Evolutionary conservation across 2,329 filamentous ascomycete genomes (phyloP).

Genomic region (Remersonia thermophila): DNA sequence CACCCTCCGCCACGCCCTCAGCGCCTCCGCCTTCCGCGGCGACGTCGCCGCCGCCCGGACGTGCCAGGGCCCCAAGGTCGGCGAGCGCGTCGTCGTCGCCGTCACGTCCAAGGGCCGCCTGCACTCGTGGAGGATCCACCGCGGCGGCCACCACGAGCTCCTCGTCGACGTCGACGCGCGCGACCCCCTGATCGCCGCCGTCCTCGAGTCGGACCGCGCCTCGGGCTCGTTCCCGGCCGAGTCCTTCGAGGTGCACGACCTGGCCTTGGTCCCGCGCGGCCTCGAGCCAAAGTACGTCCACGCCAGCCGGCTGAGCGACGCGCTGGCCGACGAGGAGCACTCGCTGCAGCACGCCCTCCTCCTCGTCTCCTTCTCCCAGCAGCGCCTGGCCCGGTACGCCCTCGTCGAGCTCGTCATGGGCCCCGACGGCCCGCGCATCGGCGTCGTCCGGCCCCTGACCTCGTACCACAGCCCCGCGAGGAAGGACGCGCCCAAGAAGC

Average conservation of each 20-base stretch:
- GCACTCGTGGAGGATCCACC: constrained; percentile 79
- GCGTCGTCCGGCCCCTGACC: constrained; percentile 55
- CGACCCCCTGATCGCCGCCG: constrained; percentile 47
- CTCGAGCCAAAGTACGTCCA: constrained; percentile 38
- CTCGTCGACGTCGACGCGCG: constrained; percentile 60
- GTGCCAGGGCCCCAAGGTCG: constrained; percentile 57
- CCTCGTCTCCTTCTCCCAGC: constrained; percentile 43
- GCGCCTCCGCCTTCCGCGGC: constrained; percentile 55
- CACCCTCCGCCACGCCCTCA: constrained; percentile 66
- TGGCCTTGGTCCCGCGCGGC: constrained; percentile 52
- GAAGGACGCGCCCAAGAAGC: constrained; percentile 31
- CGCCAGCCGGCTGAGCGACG: constrained; percentile 38
- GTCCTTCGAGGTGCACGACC: constrained; percentile 65
- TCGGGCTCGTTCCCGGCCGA: constrained; percentile 38
- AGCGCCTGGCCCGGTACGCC: constrained; percentile 50
- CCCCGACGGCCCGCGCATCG: constrained; percentile 40
- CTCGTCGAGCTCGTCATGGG: constrained; percentile 60
- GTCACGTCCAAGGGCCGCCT: constrained; percentile 66
- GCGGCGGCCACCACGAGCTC: constrained; percentile 70
- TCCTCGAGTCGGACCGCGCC: constrained; percentile 43
- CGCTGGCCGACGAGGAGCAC: constrained; percentile 36
- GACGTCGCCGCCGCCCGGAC: constrained; percentile 72
- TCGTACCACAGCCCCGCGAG: constrained; percentile 47
- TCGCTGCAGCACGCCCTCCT: constrained; percentile 47
- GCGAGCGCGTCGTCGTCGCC: constrained; percentile 74